These are phyloP conservation scores for Phlyctochytrium bullatum DNA, from an alignment of 192 early-diverging fungal genomes.

Conservation along the genomic window DNA sequence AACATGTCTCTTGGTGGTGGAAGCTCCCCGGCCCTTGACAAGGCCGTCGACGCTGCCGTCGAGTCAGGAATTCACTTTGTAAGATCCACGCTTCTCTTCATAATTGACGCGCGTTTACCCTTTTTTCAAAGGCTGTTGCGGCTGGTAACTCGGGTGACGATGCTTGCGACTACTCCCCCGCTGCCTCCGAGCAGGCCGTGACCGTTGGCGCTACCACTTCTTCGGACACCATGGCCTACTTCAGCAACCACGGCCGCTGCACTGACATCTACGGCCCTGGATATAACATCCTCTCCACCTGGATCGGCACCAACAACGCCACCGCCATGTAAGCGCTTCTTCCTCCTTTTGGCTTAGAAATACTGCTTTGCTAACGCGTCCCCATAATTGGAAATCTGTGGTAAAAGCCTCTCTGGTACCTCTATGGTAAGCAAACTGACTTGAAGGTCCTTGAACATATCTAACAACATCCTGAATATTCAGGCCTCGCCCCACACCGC, in stretches of 20 bases:
- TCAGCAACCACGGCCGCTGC: conserved; percentile 75
- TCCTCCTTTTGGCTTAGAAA: not conserved
- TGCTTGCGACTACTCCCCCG: conserved; percentile 87
- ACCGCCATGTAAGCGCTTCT: conserved; percentile 70
- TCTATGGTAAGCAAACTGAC: too few species aligned
- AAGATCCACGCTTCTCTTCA: not conserved
- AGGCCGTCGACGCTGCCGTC: conserved; percentile 72
- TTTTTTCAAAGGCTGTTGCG: conserved; percentile 61
- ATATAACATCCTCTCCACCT: conserved; percentile 49
- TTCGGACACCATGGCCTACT: conserved; percentile 54
- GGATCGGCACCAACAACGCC: conserved; percentile 57
- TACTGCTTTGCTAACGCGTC: not conserved
- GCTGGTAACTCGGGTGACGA: conserved; percentile 93
- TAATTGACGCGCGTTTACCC: too few species aligned
- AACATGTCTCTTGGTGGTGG: conserved; percentile 93
- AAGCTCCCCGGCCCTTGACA: conserved; percentile 68
- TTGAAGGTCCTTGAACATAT: too few species aligned
- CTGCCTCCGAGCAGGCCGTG: conserved; percentile 60
- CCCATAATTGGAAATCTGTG: not conserved
- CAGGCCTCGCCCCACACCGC: conserved; percentile 71
- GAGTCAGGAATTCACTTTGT: conserved; percentile 79
- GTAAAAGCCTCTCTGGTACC: too few species aligned
- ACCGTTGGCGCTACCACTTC: conserved; percentile 72
- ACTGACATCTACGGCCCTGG: conserved; percentile 55
- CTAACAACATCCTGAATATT: too few species aligned